Percentiles rank a stretch among this genome's conserved stretches.
Conservation (phyloP, 2,329 filamentous ascomycete genomes). For the Epichloe scottii region DNA sequence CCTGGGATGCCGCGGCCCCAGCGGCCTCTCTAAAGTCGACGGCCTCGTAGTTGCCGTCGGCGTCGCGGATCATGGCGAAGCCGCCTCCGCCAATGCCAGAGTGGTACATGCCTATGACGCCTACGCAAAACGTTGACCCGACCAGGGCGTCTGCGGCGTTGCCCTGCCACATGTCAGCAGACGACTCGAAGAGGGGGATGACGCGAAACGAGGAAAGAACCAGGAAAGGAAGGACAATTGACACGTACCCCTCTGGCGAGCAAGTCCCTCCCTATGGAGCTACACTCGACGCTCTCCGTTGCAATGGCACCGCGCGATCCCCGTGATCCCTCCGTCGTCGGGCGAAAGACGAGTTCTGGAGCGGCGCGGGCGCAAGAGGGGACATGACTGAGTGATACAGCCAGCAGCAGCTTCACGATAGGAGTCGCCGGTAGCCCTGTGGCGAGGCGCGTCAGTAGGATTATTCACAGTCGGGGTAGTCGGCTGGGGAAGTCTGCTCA, state of each 20-base stretch:
- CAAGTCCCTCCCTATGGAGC: conserved; percentile 52
- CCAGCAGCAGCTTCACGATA: neutral
- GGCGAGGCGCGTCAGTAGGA: neutral
- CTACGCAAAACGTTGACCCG: conserved; percentile 62
- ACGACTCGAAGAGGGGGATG: too few species aligned
- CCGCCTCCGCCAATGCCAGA: conserved; percentile 81
- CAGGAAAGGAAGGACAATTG: neutral
- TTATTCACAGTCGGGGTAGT: neutral
- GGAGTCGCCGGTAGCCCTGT: neutral
- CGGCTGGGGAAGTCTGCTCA: neutral
- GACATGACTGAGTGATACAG: conserved; percentile 1
- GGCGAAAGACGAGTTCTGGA: conserved; percentile 13
- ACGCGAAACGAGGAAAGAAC: neutral
- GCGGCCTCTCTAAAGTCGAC: conserved; percentile 87
- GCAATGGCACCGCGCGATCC: conserved; percentile 50
- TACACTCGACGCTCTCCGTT: conserved; percentile 57
- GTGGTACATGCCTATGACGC: conserved; percentile 66
- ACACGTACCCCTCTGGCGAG: conserved; percentile 36
- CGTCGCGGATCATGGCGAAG: conserved; percentile 68
- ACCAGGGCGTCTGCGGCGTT: conserved; percentile 69
- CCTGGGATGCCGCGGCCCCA: conserved; percentile 64
- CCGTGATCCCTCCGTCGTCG: conserved; percentile 10
- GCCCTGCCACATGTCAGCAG: conserved; percentile 29
- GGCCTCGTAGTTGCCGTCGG: conserved; percentile 66
- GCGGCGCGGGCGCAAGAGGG: conserved; percentile 6